Evolutionary conservation across 192 early-diverging fungal genomes (phyloP), one percentile per base, ranked within the genome.

Genomic region (Chytriomyces sp.): DNA sequence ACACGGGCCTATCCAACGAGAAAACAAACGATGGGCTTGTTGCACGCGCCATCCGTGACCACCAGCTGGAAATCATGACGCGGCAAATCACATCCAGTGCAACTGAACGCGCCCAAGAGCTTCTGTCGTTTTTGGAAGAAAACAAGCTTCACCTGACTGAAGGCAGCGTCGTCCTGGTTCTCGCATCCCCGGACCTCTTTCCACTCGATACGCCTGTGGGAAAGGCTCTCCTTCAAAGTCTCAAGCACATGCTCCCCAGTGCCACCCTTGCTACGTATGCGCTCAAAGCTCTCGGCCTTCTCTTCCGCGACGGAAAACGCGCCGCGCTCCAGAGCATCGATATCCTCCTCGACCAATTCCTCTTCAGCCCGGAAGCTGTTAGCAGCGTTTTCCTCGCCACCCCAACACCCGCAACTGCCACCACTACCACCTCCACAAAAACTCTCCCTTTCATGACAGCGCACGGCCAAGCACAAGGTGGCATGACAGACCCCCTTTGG

Each of bases 401-500:
- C n/a, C 66, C 66, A 10, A 49, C 49, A 33, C 56, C 66, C 28
- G 8, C 25, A 56, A 17, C 5, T n/a, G n/a, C n/a, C n/a, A n/a
- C n/a, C n/a, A n/a, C n/a, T n/a, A n/a, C n/a, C 49, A 53, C n/a
- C n/a, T n/a, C n/a, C n/a, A n/a, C n/a, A n/a, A n/a, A n/a, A 33
- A 68, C 66, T 32, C 34, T 68, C 10, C 66, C 66, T 26, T 68
- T 68, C 37, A 68, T 68, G 66, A 68, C 66, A 31, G 26, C 36
- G 22, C 56, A 26, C 22, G 66, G 66, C 0, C 66, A 68, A 34
- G 56, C 44, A 0, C 53, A 68, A 3, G 66, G 66, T 33, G 66
- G 66, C 22, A 37, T 68, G 5, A 10, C 32, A 2, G 61, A 73
- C 44, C 14, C 59, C 7, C 28, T 73, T 30, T 73, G 72, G 72